Conservation (phyloP, 2,329 filamentous ascomycete genomes). For the Aspergillus sp. region DNA sequence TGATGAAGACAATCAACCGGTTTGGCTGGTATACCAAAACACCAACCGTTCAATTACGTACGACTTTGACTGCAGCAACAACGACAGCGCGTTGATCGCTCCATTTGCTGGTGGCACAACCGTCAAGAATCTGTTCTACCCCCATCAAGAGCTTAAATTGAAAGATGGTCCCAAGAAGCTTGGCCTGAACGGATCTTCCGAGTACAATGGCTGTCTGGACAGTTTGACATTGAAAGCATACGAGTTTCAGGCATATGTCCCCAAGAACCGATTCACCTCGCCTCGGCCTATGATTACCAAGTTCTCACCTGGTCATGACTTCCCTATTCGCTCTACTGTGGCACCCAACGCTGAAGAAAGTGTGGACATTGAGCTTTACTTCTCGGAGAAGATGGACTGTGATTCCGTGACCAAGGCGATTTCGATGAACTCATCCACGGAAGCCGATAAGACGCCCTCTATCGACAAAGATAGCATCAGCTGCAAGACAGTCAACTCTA, state of each 20-base stretch:
- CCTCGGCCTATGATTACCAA: constrained; percentile 57
- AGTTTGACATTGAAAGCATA: constrained; percentile 51
- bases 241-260: constrained; percentile 59
- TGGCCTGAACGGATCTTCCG: constrained; percentile 43
- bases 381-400: constrained; percentile 60
- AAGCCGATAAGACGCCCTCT: constrained; percentile 38
- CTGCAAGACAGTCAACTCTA: constrained; percentile 40
- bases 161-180: constrained; percentile 42
- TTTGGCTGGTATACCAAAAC: constrained; percentile 45
- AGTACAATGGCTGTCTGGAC: constrained; percentile 53
- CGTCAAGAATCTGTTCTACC: constrained; percentile 61
- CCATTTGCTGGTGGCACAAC: constrained; percentile 51
- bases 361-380: constrained; percentile 52
- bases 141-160: constrained; percentile 54
- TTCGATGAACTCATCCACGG: constrained; percentile 50
- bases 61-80: constrained; percentile 52
- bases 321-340: constrained; percentile 48
- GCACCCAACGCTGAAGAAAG: constrained; percentile 36
- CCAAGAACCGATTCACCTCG: constrained; percentile 43
- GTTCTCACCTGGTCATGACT: constrained; percentile 59
- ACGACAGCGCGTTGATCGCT: constrained; percentile 48
- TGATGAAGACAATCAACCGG: constrained; percentile 39
- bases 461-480: constrained; percentile 42
- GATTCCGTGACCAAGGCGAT: constrained; percentile 48
- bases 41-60: constrained; percentile 49